Percentiles rank a stretch among this genome's conserved stretches.
Conservation (phyloP, 2,329 filamentous ascomycete species). For the Cordyceps javanica region DNA sequence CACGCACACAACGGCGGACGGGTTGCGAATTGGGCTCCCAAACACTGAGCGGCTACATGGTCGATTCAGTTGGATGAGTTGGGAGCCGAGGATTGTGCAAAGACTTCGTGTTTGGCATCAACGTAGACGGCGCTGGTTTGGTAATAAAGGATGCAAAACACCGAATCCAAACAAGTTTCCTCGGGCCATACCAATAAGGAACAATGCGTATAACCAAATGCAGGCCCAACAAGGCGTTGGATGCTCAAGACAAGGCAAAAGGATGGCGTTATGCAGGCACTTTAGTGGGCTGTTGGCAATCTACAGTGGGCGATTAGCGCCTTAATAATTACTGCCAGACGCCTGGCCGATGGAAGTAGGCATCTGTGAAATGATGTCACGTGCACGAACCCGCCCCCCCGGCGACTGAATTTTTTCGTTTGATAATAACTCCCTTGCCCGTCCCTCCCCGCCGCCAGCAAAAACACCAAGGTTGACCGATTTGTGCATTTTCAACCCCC, state of each 20-base stretch:
- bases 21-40: neutral
- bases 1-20: neutral
- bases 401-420: slow-evolving; percentile 39
- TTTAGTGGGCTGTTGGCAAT: neutral
- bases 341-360: no score
- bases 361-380: slow-evolving; percentile 22
- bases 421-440: slow-evolving; percentile 28
- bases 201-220: neutral
- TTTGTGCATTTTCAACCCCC: slow-evolving; percentile 31
- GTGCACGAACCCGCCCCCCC: slow-evolving; percentile 26
- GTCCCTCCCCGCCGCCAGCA: slow-evolving; percentile 36
- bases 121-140: neutral
- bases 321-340: no score
- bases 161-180: neutral
- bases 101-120: neutral
- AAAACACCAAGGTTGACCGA: slow-evolving; percentile 34
- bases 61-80: no score
- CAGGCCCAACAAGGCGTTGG: neutral
- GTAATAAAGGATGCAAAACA: neutral
- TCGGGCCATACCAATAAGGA: neutral
- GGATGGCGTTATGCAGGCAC: neutral
- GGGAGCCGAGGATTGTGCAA: neutral
- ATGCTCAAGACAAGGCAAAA: neutral
- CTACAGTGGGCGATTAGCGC: neutral
- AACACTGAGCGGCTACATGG: neutral